Evolutionary conservation across 352 stramenopile species (phyloP).

Genomic region (Plasmopara muralis): DNA sequence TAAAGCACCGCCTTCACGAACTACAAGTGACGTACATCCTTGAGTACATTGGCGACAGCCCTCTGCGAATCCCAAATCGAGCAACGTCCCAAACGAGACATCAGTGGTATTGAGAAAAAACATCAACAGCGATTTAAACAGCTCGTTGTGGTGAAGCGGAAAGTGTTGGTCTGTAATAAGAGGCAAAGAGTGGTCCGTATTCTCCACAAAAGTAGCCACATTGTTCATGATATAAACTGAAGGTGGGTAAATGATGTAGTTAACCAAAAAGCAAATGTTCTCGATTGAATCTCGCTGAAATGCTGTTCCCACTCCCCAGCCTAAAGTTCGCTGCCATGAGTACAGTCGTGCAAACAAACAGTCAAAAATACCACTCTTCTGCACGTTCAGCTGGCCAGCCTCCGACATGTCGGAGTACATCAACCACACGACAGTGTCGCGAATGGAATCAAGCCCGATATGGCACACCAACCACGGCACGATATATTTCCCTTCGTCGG

Average conservation of each 20-base stretch:
- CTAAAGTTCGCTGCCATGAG: constrained; percentile 75
- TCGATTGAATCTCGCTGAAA: constrained; percentile 85
- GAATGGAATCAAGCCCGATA: constrained; percentile 80
- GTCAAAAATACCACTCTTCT: constrained; percentile 65
- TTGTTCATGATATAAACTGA: constrained; percentile 84
- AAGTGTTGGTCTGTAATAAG: constrained; percentile 82
- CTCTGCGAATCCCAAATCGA: constrained; percentile 77
- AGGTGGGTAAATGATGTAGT: constrained; percentile 83
- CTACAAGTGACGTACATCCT: constrained; percentile 43
- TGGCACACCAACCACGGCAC: constrained; percentile 74
- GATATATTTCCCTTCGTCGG: constrained; percentile 57
- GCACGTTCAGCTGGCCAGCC: constrained; percentile 49
- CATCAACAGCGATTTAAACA: constrained; percentile 72
- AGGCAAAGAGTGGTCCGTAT: constrained; percentile 74
- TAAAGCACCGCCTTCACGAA: constrained; percentile 73
- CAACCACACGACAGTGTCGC: constrained; percentile 76
- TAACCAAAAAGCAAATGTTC: constrained; percentile 79
- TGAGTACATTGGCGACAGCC: constrained; percentile 64
- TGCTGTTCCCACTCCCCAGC: constrained; percentile 73
- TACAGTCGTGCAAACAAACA: constrained; percentile 71
- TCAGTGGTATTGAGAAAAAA: constrained; percentile 55
- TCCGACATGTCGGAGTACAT: constrained; percentile 81
- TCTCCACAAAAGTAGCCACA: constrained; percentile 78
- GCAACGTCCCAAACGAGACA: constrained; percentile 65
- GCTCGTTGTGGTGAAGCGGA: constrained; percentile 67